Evolutionary conservation across 2,329 filamentous ascomycete species (phyloP).

Genomic region (Exutisphaerella laricina): DNA sequence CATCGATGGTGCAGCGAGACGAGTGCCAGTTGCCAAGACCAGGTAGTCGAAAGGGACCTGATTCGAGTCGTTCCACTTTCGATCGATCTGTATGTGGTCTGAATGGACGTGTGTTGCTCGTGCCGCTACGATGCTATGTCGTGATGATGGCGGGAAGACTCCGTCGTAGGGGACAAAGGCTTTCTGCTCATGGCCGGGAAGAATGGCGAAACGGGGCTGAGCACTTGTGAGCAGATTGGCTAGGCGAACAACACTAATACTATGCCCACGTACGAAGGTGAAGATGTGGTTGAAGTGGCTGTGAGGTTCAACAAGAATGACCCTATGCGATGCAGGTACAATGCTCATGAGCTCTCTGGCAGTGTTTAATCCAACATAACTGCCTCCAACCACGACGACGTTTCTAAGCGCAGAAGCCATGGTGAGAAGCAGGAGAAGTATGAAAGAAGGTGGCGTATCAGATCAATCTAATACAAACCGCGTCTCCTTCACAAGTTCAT

Average conservation of each 20-base stretch:
- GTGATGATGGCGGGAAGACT: constrained; percentile 10
- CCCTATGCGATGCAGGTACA: constrained; percentile 12
- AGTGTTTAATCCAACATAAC: constrained; percentile 18
- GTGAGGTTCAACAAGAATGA: constrained; percentile 22
- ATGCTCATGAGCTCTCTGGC: constrained; percentile 18
- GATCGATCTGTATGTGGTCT: constrained; percentile 14
- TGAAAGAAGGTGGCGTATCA: neutral
- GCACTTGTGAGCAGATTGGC: too few species aligned
- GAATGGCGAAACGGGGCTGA: constrained; percentile 20
- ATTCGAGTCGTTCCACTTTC: constrained; percentile 14
- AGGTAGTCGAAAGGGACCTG: constrained; percentile 21
- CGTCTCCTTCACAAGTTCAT: neutral
- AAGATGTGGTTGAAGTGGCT: constrained; percentile 22
- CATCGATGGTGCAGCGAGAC: constrained; percentile 16
- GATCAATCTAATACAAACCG: neutral
- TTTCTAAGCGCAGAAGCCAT: constrained; percentile 17
- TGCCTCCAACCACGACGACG: constrained; percentile 20
- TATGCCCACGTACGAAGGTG: constrained; percentile 17
- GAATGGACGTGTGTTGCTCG: constrained; percentile 16
- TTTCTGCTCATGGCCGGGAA: constrained; percentile 20
- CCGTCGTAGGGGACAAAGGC: constrained; percentile 22
- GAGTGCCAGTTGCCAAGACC: constrained; percentile 20
- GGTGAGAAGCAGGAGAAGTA: neutral
- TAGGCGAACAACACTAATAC: too few species aligned
- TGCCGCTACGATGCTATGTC: constrained; percentile 13